Conservation (phyloP, 192 early-diverging fungal species). For the Spizellomyces sp. region DNA sequence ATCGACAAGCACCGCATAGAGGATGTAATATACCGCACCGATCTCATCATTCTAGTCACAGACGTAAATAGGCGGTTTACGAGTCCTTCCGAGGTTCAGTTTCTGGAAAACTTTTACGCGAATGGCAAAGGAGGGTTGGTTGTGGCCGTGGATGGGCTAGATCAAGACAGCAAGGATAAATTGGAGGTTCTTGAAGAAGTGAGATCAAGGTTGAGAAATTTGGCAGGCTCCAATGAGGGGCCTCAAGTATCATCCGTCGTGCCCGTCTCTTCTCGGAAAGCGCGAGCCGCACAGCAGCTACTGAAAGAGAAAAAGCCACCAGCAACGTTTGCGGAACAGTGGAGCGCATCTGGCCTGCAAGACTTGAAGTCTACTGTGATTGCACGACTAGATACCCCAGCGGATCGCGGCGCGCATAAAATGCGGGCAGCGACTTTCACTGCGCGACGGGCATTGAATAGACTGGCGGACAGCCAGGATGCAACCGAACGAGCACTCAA, state of each 20-base stretch:
- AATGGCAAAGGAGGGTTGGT: slow-evolving; percentile 29
- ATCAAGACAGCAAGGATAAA: background rate
- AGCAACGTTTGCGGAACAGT: slow-evolving; percentile 8
- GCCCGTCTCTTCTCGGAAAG: slow-evolving; percentile 2
- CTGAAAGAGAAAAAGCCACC: background rate
- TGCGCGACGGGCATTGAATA: slow-evolving; percentile 14
- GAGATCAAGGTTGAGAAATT: background rate
- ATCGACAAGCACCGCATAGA: slow-evolving; percentile 1
- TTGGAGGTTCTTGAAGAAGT: slow-evolving; percentile 6
- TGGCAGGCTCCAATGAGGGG: background rate
- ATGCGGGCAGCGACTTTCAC: slow-evolving; percentile 16
- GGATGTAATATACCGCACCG: slow-evolving; percentile 30
- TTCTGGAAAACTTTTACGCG: slow-evolving; percentile 26
- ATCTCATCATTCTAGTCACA: slow-evolving; percentile 43
- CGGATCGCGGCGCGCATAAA: slow-evolving; percentile 19
- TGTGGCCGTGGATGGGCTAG: slow-evolving; percentile 32
- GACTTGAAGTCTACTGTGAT: slow-evolving; percentile 16
- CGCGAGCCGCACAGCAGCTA: slow-evolving; percentile 1
- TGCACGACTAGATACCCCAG: slow-evolving; percentile 21
- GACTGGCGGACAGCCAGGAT: background rate
- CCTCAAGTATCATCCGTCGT: background rate
- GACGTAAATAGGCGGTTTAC: slow-evolving; percentile 18
- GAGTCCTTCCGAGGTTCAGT: slow-evolving; percentile 18
- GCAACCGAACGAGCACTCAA: slow-evolving; percentile 3
- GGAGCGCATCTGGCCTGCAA: slow-evolving; percentile 10